Base-by-base conservation (phyloP, 768 basidiomycete genomes). In the Auriscalpium vulgare region DNA sequence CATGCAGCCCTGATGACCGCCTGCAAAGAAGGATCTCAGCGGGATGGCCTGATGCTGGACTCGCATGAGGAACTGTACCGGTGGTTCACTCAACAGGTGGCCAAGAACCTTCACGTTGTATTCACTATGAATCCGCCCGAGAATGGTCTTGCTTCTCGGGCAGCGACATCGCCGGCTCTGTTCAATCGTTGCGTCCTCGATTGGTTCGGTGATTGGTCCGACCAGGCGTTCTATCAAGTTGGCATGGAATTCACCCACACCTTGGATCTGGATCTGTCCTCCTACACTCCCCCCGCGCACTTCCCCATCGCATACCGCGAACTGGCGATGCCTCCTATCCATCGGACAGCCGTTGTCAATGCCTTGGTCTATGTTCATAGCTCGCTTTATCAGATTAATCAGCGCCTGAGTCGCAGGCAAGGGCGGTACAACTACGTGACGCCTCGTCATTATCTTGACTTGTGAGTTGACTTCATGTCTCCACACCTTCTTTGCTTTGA, bases 131-230 rank as follows among this genome's bases (percentile, higher is more conserved):
- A 97, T 63, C 97, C 94, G 45, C 95, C 95, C 0, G 86, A 93
- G 64, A 94, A 95, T 56, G 97, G 95, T 29, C 79, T 99, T 16
- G 95, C 94, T 8, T 95, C 93, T 17, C 82, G 94, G 49, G 97
- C 94, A 10, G 97, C 95, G 2, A 97, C 97, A 0, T 99, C 97
- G 1, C 97, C 97, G 8, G 97, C 97, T 16, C 75, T 98, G 64
- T 95, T 95, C 84, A 99, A 99, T 74, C 88, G 97, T 74, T 99
- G 97, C 69, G 97, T 99, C 8, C 78, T 99, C 56, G 95, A 99
- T 70, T 99, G 97, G 97, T 98, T 98, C 64, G 97, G 97, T 29
- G 95, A 97, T 68, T 99, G 97, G 97, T 93, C 95, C 14, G 93
- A 97, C 63, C 95, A 97, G 67, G 95, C 97, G 0, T 90, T 98